Conservation (phyloP, 139 green algal genomes). For the Chlamydomonas sp. region DNA sequence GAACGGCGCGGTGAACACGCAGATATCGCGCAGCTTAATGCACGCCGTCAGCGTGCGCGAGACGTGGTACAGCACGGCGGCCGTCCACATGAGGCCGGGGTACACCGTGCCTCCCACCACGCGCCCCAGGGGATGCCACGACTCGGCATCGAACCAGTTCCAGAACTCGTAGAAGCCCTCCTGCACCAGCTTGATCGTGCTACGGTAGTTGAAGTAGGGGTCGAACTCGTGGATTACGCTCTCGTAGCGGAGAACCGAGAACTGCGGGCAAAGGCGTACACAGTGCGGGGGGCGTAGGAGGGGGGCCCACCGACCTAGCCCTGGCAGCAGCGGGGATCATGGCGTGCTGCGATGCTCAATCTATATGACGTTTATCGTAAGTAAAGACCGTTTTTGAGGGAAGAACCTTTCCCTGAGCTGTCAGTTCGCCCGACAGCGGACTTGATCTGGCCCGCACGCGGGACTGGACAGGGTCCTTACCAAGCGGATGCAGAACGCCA, state of each 20-base stretch:
- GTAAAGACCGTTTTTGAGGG: too few relatives aligned
- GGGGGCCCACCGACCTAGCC: background rate
- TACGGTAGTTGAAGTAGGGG: conserved; percentile 84
- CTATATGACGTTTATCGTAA: too few relatives aligned
- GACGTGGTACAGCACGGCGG: conserved; percentile 57
- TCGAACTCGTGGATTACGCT: conserved; percentile 85
- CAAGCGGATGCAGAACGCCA: conserved; percentile 72
- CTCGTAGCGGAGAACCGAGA: conserved; percentile 70
- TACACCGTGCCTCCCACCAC: conserved; percentile 83
- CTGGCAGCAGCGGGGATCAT: background rate
- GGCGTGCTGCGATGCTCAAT: too few relatives aligned
- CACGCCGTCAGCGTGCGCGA: conserved; percentile 21
- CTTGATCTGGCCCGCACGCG: too few relatives aligned
- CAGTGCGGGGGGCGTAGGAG: background rate
- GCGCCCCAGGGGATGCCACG: conserved; percentile 82
- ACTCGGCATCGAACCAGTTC: conserved; percentile 79
- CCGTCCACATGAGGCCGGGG: conserved; percentile 76
- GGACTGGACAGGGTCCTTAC: conserved; percentile 10
- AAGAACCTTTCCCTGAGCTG: background rate
- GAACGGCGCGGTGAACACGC: conserved; percentile 69
- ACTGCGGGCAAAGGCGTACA: conserved; percentile 20
- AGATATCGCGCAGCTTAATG: conserved; percentile 69
- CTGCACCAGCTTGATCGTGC: conserved; percentile 68
- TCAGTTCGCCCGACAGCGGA: too few relatives aligned
- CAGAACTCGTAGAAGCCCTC: conserved; percentile 71